Base-by-base conservation (phyloP, 495 filamentous ascomycete species). In the Penicillium tannophilum region DNA sequence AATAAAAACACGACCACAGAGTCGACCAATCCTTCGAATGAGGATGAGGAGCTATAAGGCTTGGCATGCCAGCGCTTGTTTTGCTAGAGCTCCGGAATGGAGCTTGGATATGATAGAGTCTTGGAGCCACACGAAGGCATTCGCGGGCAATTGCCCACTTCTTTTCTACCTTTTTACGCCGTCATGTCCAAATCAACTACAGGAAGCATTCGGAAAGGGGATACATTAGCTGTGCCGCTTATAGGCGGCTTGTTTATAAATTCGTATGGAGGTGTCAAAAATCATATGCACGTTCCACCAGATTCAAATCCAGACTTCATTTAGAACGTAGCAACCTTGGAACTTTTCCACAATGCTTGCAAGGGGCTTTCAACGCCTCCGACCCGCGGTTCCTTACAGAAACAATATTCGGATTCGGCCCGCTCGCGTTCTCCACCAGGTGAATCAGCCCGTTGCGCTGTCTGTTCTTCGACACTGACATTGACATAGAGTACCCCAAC, bases 11-110 rank as follows among this genome's bases (percentile, higher is more conserved):
- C 55, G 26, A 28, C 62, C 20, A 39, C 48, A 17, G 42, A 43
- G 20, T 41, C 61, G 8, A 24, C 43, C 20, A 17, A 42, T 11
- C 12, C 54, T n/a, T 53, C 60, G 5, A 62, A 77, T 3, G 76
- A 79, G 16, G 76, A 79, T 3, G 76, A 79, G 53, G 76, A 79
- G 53, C 56, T 79, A 51, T 79, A 62, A 76, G 16, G 6, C 31
- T 53, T 23, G n/a, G 16, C 6, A 23, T 17, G 35, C 9, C 24
- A 36, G 17, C 20, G 17, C 7, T 52, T 55, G 47, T 54, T 19
- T 39, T 54, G 8, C 39, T 50, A 14, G 17, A 20, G 24, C 11
- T 19, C 42, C 16, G n/a, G 19, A 26, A 20, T 31, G 42, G 30
- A 11, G 39, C 30, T 52, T 46, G 46, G 48, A 43, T 47, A 52